Evolutionary conservation across 2,329 filamentous ascomycete species (phyloP).

Genomic region (Xylaria sp.): DNA sequence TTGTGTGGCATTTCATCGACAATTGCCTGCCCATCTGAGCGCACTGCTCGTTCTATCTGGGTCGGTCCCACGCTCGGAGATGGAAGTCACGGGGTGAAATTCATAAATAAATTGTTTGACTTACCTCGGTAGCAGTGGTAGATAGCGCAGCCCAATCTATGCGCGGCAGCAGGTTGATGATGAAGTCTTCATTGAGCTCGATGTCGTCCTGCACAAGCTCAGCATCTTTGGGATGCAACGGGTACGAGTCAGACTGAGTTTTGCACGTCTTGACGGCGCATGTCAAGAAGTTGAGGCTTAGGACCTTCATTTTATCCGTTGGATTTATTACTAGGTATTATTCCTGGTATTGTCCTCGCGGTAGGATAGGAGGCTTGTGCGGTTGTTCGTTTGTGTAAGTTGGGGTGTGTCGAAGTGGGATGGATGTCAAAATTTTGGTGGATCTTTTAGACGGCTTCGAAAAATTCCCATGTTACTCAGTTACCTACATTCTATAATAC

Average conservation of each 20-base stretch:
- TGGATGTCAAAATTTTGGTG: slow-evolving; percentile 28
- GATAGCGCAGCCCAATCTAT: slow-evolving; percentile 87
- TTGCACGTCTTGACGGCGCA: slow-evolving; percentile 97
- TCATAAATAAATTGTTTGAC: slow-evolving; percentile 27
- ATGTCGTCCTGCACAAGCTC: slow-evolving; percentile 86
- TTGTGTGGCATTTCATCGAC: background rate
- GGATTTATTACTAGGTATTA: background rate
- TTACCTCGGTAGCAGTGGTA: slow-evolving; percentile 77
- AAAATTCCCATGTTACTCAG: slow-evolving; percentile 3
- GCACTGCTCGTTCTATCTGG: too few relatives aligned
- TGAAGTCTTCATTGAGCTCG: slow-evolving; percentile 78
- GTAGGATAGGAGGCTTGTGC: background rate
- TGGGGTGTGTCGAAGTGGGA: background rate
- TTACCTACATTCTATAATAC: background rate
- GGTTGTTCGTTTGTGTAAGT: slow-evolving; percentile 7
- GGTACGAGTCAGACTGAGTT: slow-evolving; percentile 77
- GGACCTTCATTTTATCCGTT: slow-evolving; percentile 75
- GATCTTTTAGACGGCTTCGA: slow-evolving; percentile 21
- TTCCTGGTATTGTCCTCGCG: background rate
- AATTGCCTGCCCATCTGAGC: background rate
- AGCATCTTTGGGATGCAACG: slow-evolving; percentile 89
- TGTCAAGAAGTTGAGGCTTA: slow-evolving; percentile 95
- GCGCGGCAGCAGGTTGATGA: slow-evolving; percentile 83
- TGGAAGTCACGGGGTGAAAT: background rate
- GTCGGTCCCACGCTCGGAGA: background rate